Conservation (phyloP, 1,284 basidiomycete species). For the Hymenochaete sp. region DNA sequence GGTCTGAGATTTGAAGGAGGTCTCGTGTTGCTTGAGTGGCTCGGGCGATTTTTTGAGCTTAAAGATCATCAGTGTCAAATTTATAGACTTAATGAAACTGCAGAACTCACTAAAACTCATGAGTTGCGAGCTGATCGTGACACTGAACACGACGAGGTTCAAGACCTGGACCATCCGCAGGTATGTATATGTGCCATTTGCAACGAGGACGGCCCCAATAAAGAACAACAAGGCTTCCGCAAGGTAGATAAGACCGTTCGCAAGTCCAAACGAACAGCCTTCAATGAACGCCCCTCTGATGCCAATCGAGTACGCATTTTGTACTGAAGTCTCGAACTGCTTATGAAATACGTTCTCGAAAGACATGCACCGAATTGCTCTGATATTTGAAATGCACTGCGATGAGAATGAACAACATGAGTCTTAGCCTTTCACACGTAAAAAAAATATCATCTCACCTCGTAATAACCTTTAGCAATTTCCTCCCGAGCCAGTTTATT, state of each 20-base stretch:
- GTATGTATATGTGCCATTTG: slow-evolving; percentile 76
- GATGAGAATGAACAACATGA: slow-evolving; percentile 13
- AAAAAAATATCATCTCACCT: slow-evolving; percentile 39
- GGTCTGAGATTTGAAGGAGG: slow-evolving; percentile 58
- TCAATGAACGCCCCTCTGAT: slow-evolving; percentile 73
- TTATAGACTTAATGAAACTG: neutral
- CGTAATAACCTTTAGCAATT: slow-evolving; percentile 81
- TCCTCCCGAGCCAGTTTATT: slow-evolving; percentile 84
- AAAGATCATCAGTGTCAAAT: slow-evolving; percentile 18
- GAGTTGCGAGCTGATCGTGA: slow-evolving; percentile 85
- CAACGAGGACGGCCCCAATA: slow-evolving; percentile 78
- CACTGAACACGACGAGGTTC: slow-evolving; percentile 87
- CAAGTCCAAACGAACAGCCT: slow-evolving; percentile 76
- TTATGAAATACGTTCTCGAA: slow-evolving; percentile 68
- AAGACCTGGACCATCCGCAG: slow-evolving; percentile 84
- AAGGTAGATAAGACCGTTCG: slow-evolving; percentile 78
- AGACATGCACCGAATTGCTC: slow-evolving; percentile 85
- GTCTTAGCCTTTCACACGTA: slow-evolving; percentile 6
- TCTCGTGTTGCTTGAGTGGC: slow-evolving; percentile 74
- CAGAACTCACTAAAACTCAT: slow-evolving; percentile 74
- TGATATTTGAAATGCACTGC: slow-evolving; percentile 77
- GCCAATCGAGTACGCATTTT: slow-evolving; percentile 58
- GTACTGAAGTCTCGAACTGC: slow-evolving; percentile 59
- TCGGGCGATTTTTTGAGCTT: slow-evolving; percentile 76
- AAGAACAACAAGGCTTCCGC: slow-evolving; percentile 88